Conservation (phyloP, 345 rosid genomes). For the Triadica sebifera region DNA sequence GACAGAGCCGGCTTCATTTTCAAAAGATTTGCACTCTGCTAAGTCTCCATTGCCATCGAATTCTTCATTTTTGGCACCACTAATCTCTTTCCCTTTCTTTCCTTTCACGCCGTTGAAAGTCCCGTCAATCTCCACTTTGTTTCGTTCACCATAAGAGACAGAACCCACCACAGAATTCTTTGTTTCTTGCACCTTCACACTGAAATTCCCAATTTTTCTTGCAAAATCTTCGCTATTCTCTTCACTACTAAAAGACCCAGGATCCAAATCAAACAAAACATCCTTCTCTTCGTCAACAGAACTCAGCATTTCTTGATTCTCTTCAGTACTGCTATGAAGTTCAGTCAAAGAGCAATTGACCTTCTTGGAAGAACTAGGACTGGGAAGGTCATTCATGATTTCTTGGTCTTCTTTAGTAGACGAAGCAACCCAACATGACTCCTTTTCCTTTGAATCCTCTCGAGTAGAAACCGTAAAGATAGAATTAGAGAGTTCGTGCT, state of each 20-base stretch:
- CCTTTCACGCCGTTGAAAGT: slow-evolving; percentile 1
- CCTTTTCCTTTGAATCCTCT: slow-evolving; percentile 12
- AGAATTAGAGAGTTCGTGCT: slow-evolving; percentile 4
- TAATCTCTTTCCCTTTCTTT: slow-evolving; percentile 13
- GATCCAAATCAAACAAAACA: slow-evolving; percentile 21
- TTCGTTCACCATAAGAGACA: not conserved
- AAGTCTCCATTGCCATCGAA: slow-evolving; percentile 5
- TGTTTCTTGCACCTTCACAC: slow-evolving; percentile 12
- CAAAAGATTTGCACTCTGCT: not conserved
- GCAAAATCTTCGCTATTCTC: slow-evolving; percentile 15
- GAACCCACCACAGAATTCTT: slow-evolving; percentile 17
- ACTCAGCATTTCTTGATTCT: slow-evolving; percentile 23
- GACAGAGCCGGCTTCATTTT: slow-evolving; percentile 1
- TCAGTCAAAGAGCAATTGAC: slow-evolving; percentile 23
- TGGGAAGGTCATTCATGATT: slow-evolving; percentile 21
- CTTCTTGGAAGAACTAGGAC: slow-evolving; percentile 24
- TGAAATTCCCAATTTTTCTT: slow-evolving; percentile 13
- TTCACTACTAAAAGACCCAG: slow-evolving; percentile 16
- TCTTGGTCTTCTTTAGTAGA: slow-evolving; percentile 19
- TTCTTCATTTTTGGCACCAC: slow-evolving; percentile 19
- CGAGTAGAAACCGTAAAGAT: not conserved
- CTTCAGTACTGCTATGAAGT: slow-evolving; percentile 9
- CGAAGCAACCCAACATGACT: slow-evolving; percentile 16
- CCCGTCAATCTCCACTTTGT: slow-evolving; percentile 5
- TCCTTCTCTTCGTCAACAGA: slow-evolving; percentile 15